phyloP scores from a whole-genome alignment of 306 rosid species.

The Rosa lucieae region DNA sequence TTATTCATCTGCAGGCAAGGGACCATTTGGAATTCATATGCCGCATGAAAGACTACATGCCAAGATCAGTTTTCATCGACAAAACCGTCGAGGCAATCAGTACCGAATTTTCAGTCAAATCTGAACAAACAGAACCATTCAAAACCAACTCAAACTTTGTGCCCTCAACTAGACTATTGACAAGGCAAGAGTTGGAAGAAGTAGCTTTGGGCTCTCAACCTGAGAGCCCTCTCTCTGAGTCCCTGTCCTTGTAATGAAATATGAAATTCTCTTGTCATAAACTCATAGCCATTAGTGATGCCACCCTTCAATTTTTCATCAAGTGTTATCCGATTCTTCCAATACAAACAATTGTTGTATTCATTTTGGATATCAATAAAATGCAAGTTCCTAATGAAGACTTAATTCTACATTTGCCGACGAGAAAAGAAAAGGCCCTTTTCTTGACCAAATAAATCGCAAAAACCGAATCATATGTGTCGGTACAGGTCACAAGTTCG shows the following conservation, averaged over 20 bases:
- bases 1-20: conserved; percentile 56
- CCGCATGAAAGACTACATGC: conserved; percentile 69
- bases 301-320: background rate
- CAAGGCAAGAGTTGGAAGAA: conserved; percentile 57
- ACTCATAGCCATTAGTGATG: background rate
- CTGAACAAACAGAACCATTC: conserved; percentile 34
- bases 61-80: conserved; percentile 62
- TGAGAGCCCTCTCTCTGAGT: background rate
- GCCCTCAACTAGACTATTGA: conserved; percentile 59
- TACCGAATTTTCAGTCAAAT: conserved; percentile 43
- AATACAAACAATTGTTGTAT: background rate
- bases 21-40: conserved; percentile 70
- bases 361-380: background rate
- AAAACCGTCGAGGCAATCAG: conserved; percentile 53
- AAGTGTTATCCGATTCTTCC: background rate
- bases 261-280: background rate
- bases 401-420: background rate
- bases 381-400: background rate
- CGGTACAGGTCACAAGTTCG: background rate
- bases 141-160: conserved; percentile 40
- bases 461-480: background rate
- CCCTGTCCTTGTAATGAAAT: conserved; percentile 11
- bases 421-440: background rate
- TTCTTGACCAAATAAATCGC: background rate
- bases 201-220: conserved; percentile 29